Base-by-base conservation (phyloP, 768 basidiomycete species). In the Termitomyces eurrhizus region DNA sequence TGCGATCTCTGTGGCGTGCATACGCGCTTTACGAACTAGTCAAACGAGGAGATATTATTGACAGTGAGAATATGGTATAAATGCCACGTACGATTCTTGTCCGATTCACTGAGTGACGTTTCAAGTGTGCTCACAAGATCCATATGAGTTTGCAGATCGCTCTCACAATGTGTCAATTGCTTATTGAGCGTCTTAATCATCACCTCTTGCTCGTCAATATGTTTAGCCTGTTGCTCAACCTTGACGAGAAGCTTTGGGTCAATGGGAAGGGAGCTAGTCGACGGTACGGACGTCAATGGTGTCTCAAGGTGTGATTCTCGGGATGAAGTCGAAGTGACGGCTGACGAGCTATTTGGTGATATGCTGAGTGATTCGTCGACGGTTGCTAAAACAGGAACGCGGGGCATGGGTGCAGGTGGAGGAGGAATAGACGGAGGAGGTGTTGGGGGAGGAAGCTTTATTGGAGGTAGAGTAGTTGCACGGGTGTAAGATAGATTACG, bases 161-260 rank as follows among this genome's bases (percentile, higher is more conserved):
- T 84, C 75, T 97, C 95, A 69, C 93, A 95, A 71, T 96, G 94
- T n/a, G 86, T 87, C 52, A 97, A 72, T 73, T 95, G 93, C 73
- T 96, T 95, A 74, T 94, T 95, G 63, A 97, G 82, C 26, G 91
- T 94, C 74, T 92, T 91, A 77, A 96, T 92, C 89, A 93, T 95
- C 54, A 81, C 84, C 66, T 93, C 90, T 69, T 93, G 90, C 77
- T 95, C 93, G 13, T 86, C 90, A 41, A 94, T 75, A 50, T 83
- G 86, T 67, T 88, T 90, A 21, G 83, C 72, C 72, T 91, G 90
- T 62, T 90, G 85, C 67, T 92, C 90, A 8, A 94, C 66, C 67
- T 83, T 85, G 46, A 73, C 76, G 2, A 74, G 65, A 6, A 83
- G 60, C 72, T 92, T 92, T 48, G 77, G 59, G 66, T 93, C 92